Conservation (phyloP, 208 protist species). For the Tritrichomonas musculus region DNA sequence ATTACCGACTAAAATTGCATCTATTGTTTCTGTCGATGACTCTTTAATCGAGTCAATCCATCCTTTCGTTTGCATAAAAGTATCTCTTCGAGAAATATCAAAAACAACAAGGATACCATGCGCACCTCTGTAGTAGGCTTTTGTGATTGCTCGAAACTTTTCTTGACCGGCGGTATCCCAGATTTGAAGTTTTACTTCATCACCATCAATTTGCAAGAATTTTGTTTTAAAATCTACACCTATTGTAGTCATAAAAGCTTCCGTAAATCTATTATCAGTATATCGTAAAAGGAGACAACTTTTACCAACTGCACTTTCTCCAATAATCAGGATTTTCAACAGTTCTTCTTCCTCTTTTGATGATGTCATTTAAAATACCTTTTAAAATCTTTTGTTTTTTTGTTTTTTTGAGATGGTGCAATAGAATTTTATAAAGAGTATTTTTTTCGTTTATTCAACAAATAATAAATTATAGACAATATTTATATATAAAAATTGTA, state of each 20-base stretch:
- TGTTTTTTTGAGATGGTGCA: no score
- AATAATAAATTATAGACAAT: no score
- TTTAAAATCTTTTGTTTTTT: neutral
- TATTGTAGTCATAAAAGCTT: neutral
- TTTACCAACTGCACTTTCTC: neutral
- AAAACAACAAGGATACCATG: neutral
- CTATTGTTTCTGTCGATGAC: neutral
- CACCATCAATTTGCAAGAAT: neutral
- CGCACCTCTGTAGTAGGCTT: neutral
- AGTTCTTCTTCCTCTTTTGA: neutral
- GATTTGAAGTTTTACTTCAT: neutral
- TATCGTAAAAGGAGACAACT: neutral
- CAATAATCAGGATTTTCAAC: neutral
- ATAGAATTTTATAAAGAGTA: no score
- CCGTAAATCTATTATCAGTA: neutral
- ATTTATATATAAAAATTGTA: no score
- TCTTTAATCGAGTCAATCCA: neutral
- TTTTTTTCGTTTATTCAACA: no score
- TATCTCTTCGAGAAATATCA: neutral
- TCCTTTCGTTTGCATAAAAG: neutral
- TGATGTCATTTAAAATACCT: neutral
- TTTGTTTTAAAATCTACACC: neutral
- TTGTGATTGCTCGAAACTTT: neutral
- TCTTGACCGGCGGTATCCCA: constrained; percentile 28
- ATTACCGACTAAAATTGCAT: neutral